Percentiles rank a stretch among this genome's conserved stretches.
phyloP scores from a whole-genome alignment of 2,329 filamentous ascomycete species.

The Didymellaceae sp. region DNA sequence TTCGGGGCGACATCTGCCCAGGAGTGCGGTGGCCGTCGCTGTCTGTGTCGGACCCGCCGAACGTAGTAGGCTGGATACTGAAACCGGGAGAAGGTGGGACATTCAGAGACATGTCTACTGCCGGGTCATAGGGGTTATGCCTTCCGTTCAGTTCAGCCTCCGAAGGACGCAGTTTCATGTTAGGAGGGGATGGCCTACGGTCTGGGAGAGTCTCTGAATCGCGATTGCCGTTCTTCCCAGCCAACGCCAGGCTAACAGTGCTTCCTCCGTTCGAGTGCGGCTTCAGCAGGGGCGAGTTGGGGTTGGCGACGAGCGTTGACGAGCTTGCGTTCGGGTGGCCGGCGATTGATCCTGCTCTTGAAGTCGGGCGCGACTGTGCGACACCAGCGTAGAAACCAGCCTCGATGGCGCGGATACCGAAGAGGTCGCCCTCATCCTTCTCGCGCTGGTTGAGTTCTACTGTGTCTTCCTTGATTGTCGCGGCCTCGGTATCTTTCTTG shows the following conservation, averaged over 20 bases:
- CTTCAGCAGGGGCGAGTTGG: conserved; percentile 41
- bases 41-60: conserved; percentile 38
- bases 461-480: conserved; percentile 41
- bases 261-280: conserved; percentile 42
- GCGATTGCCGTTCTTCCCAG: conserved; percentile 25
- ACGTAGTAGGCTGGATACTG: conserved; percentile 29
- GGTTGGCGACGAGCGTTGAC: conserved; percentile 43
- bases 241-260: conserved; percentile 41
- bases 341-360: conserved; percentile 42
- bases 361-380: conserved; percentile 48
- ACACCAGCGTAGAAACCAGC: conserved; percentile 51
- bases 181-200: conserved; percentile 31
- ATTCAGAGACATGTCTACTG: conserved; percentile 45
- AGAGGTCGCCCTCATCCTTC: conserved; percentile 50
- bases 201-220: conserved; percentile 28
- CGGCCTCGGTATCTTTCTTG: conserved; percentile 34
- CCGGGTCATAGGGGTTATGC: conserved; percentile 39
- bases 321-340: conserved; percentile 41
- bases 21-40: conserved; percentile 33
- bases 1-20: conserved; percentile 32
- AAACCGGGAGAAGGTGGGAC: conserved; percentile 42
- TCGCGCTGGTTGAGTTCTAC: conserved; percentile 45
- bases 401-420: conserved; percentile 51
- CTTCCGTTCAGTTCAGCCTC: conserved; percentile 47
- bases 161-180: conserved; percentile 42